These are phyloP conservation scores for Leptographium procerum DNA, from an alignment of 2,329 filamentous ascomycete genomes.

Conservation along the genomic window DNA sequence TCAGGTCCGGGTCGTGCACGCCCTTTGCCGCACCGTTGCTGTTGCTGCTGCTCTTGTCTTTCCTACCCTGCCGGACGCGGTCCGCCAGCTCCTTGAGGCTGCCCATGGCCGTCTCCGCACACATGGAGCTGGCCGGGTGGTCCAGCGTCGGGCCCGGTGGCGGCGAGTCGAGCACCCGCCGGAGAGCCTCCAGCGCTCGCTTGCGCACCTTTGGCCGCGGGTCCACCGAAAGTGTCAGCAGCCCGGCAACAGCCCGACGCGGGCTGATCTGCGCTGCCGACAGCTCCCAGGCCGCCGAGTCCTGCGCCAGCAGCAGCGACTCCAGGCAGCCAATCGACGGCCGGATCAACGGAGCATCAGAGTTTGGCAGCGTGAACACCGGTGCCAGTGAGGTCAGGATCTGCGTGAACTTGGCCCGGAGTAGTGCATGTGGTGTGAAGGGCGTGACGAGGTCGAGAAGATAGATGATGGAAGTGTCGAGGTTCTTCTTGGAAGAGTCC, in stretches of 20 bases:
- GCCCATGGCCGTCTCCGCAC: slow-evolving; percentile 78
- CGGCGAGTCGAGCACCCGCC: slow-evolving; percentile 69
- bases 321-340: slow-evolving; percentile 90
- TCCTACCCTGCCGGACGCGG: slow-evolving; percentile 50
- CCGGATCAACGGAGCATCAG: slow-evolving; percentile 75
- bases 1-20: slow-evolving; percentile 68
- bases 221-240: slow-evolving; percentile 76
- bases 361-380: slow-evolving; percentile 65
- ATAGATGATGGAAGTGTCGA: slow-evolving; percentile 81
- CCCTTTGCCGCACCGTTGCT: slow-evolving; percentile 22
- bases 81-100: slow-evolving; percentile 64
- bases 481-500: slow-evolving; percentile 65
- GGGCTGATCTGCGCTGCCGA: slow-evolving; percentile 75
- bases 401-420: slow-evolving; percentile 89
- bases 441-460: slow-evolving; percentile 87
- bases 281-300: slow-evolving; percentile 77
- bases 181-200: slow-evolving; percentile 80
- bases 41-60: slow-evolving; percentile 50
- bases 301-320: slow-evolving; percentile 81
- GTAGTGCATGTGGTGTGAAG: slow-evolving; percentile 71
- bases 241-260: slow-evolving; percentile 72
- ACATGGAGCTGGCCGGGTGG: slow-evolving; percentile 92
- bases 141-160: slow-evolving; percentile 88
- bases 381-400: slow-evolving; percentile 82
- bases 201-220: slow-evolving; percentile 88